These are phyloP conservation scores for Coemansia brasiliensis DNA, from an alignment of 192 early-diverging fungal genomes.

Conservation along the genomic window DNA sequence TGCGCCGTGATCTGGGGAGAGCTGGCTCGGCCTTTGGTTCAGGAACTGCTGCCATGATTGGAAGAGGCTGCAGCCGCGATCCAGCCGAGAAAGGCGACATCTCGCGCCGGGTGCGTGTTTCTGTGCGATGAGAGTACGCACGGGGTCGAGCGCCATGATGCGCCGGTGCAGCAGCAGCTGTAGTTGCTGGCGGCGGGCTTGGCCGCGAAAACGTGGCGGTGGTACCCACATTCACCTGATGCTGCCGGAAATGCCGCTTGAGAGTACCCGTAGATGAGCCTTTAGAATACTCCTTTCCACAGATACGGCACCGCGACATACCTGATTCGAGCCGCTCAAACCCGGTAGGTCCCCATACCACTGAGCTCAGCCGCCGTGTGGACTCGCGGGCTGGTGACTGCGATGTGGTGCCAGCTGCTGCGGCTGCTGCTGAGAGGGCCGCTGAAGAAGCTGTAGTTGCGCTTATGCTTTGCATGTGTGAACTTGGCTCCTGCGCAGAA, in stretches of 20 bases:
- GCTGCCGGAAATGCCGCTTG: constrained; percentile 54
- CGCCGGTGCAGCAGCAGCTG: constrained; percentile 3
- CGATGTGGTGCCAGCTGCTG: constrained; percentile 14
- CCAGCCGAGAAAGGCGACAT: constrained; percentile 35
- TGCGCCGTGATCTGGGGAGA: not conserved
- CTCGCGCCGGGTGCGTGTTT: constrained; percentile 31
- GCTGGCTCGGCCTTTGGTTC: constrained; percentile 5
- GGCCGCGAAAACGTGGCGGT: constrained; percentile 18
- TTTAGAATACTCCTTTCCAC: constrained; percentile 54
- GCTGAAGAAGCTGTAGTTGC: constrained; percentile 3
- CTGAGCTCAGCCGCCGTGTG: constrained; percentile 53
- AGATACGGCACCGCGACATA: constrained; percentile 53
- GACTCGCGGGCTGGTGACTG: constrained; percentile 56
- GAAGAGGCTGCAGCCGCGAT: not conserved
- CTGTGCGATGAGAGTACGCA: constrained; percentile 50
- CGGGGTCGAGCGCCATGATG: constrained; percentile 34
- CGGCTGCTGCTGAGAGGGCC: not conserved
- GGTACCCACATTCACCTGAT: constrained; percentile 42
- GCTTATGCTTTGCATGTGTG: not conserved
- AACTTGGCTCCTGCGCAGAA: not conserved
- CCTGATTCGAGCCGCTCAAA: constrained; percentile 55
- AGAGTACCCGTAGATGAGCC: constrained; percentile 56
- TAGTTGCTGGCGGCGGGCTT: constrained; percentile 21
- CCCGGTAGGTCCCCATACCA: constrained; percentile 53
- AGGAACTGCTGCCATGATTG: constrained; percentile 1